Base-by-base conservation (phyloP, 2,329 filamentous ascomycete genomes). In the Neofusicoccum laricinum region DNA sequence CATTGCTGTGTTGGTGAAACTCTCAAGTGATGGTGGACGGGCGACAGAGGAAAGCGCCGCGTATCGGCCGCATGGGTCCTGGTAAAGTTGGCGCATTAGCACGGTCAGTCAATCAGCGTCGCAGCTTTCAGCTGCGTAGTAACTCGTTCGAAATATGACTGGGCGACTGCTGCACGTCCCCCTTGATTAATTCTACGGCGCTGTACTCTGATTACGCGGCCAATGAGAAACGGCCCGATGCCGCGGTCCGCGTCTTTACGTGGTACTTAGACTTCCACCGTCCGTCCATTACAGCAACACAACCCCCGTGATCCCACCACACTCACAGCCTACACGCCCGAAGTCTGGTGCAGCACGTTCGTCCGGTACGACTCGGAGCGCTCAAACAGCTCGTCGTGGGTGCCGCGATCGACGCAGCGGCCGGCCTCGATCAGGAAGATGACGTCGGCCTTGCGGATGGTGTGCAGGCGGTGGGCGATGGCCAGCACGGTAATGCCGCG, bases 311-410 rank as follows among this genome's bases (percentile, higher is more conserved):
- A 14, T 25, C 11, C 19, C 11, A 32, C 15, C 6, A 14, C 19
- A 5, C 19, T 11, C 46, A 15, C 50, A 2, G 1, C 19, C 15
- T 17, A 45, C 5, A n/a, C 41, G 1, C 12, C 76, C 55, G 82
- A 62, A 67, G 79, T 81, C 68, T 84, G 82, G 67, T 82, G 79
- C 57, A 83, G 72, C n/a, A 80, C 82, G 71, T 82, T 84, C 12
- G 77, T 76, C 21, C 81, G 77, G 68, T 84, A 84, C 62, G 76
- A 80, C 68, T 83, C 80, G 65, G 77, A 80, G 30, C 81, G 75
- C 65, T 80, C 74, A 30, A 84, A 72, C 64, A 85, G 69, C 65
- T 85, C 81, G 19, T 77, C 73, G 71, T 85, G 82, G 25, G 77
- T 77, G 4, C 83, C 82, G 65, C 78, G 76, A 50, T 83, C 82